Conservation (phyloP, 1,284 basidiomycete species). For the Schizopora paradoxa region DNA sequence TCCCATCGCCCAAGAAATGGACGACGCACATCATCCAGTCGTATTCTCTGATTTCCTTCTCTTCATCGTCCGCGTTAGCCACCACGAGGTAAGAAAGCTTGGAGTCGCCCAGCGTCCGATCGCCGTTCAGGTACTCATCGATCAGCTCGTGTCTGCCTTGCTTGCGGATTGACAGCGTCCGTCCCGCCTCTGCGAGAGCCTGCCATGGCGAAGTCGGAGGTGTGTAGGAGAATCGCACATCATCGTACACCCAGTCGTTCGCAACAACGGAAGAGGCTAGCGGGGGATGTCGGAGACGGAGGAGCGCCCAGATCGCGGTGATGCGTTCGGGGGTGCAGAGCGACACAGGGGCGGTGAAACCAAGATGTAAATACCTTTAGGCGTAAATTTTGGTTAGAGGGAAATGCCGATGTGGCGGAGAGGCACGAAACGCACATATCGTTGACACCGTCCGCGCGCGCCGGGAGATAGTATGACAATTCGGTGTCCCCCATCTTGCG, state of each 20-base stretch:
- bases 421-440: slow-evolving; percentile 62
- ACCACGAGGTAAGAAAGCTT: slow-evolving; percentile 69
- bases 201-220: slow-evolving; percentile 10
- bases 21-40: slow-evolving; percentile 63
- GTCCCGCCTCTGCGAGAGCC: slow-evolving; percentile 8
- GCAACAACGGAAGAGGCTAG: slow-evolving; percentile 56
- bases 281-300: slow-evolving; percentile 62
- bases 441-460: slow-evolving; percentile 69
- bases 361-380: slow-evolving; percentile 64
- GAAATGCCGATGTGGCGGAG: no score
- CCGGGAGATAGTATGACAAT: slow-evolving; percentile 68
- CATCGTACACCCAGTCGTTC: slow-evolving; percentile 46
- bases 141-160: slow-evolving; percentile 41
- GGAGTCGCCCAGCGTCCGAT: slow-evolving; percentile 62
- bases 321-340: slow-evolving; percentile 45
- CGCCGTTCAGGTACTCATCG: slow-evolving; percentile 66
- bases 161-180: slow-evolving; percentile 4
- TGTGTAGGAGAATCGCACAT: slow-evolving; percentile 56
- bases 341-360: slow-evolving; percentile 44
- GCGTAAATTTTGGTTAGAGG: slow-evolving; percentile 3
- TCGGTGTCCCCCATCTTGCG: slow-evolving; percentile 59
- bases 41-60: slow-evolving; percentile 25
- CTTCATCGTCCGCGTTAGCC: slow-evolving; percentile 32
- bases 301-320: slow-evolving; percentile 59
- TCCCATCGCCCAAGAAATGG: slow-evolving; percentile 74